A percentile compares a stretch with the other conserved stretches of the same genome.
These are phyloP conservation scores for Yamadazyma taylorii DNA, from an alignment of 1,139 yeast genomes.

Conservation along the genomic window DNA sequence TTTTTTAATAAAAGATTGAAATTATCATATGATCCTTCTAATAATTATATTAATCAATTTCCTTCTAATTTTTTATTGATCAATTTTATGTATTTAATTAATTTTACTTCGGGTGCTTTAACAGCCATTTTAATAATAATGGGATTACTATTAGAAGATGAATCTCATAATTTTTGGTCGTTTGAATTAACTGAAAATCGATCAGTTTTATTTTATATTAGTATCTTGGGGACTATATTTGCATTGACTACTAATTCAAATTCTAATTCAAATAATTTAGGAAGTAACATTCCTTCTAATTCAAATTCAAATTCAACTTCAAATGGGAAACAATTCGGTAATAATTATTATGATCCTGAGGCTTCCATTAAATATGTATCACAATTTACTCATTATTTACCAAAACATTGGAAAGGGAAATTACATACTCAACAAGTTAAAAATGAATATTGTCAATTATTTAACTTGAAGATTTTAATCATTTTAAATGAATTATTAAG, in stretches of 20 bases:
- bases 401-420: conserved; percentile 80
- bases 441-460: conserved; percentile 75
- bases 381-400: conserved; percentile 86
- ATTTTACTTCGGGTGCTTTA: conserved; percentile 85
- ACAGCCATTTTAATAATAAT: conserved; percentile 83
- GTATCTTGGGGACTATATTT: conserved; percentile 80
- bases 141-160: conserved; percentile 84
- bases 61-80: conserved; percentile 70
- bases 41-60: conserved; percentile 82
- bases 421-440: conserved; percentile 84
- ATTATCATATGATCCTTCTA: conserved; percentile 76
- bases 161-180: conserved; percentile 71
- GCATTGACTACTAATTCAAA: conserved; percentile 53
- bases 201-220: conserved; percentile 83
- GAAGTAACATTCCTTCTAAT: conserved; percentile 7
- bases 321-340: conserved; percentile 45
- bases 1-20: conserved; percentile 77
- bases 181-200: conserved; percentile 83
- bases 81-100: conserved; percentile 59
- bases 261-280: conserved; percentile 4
- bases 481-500: conserved; percentile 78
- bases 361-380: conserved; percentile 75
- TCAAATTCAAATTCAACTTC: conserved; percentile 33
- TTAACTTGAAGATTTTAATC: conserved; percentile 71
- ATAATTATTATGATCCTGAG: conserved; percentile 81